Evolutionary conservation across 1,284 basidiomycete genomes (phyloP), one percentile per base, ranked within the genome.

Genomic region (Ceratobasidium papillatum): DNA sequence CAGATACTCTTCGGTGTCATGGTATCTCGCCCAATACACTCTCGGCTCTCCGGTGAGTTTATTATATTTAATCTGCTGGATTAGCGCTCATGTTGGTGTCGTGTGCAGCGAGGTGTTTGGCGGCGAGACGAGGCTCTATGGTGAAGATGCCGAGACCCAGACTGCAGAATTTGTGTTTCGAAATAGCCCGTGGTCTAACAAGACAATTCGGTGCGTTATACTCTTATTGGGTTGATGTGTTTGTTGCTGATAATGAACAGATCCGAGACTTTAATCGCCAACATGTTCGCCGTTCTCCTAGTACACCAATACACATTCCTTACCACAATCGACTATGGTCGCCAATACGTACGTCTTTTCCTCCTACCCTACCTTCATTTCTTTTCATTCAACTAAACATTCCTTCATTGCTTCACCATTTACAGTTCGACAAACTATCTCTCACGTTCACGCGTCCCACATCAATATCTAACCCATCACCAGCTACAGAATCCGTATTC

Each of bases 251-350:
- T 30, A 34, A 5, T 27, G 27, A 22, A 45, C 25, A 69, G 66
- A 34, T 71, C 90, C 32, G 92, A 93, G 81, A 88, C 87, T 77
- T 86, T 93, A 75, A 83, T 93, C 59, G 81, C 93, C 75, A 87
- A 90, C 77, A 86, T 93, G 73, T 80, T 93, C 71, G 81, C 86
- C 52, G 82, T 89, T 77, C 83, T 93, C 56, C 88, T 90, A 78
- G 86, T 87, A 74, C 86, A 86, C 80, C 89, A 89, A 54, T 91
- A 88, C 78, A 82, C 82, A 34, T 90, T 89, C 78, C 82, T 92
- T 19, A 91, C 91, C 25, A 87, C 86, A 45, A 84, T 93, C 77
- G 91, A 93, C 81, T 93, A 93, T 80, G 92, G 91, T 25, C 85
- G 90, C 73, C 92, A 93, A 81, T 84, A 83, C 7, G 75, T 91